These are phyloP conservation scores for Colletotrichum filicis DNA, from an alignment of 2,329 filamentous ascomycete genomes.

Conservation along the genomic window DNA sequence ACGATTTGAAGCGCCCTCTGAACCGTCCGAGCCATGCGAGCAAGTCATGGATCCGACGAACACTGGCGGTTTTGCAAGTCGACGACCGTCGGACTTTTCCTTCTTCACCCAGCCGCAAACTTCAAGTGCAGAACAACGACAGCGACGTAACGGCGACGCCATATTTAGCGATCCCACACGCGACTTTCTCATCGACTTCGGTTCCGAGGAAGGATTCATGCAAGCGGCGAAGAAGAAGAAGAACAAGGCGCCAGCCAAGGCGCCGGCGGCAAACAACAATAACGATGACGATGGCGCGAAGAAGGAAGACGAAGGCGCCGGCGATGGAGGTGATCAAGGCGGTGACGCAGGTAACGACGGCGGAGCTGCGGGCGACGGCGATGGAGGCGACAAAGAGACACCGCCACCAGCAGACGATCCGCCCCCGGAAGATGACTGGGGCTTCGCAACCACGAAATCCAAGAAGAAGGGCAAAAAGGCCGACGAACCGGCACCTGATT, in stretches of 20 bases:
- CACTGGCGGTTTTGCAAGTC: constrained; percentile 45
- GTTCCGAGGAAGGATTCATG: constrained; percentile 62
- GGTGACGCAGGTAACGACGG: constrained; percentile 34
- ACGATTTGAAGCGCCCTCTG: constrained; percentile 40
- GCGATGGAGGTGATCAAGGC: constrained; percentile 43
- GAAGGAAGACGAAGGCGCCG: constrained; percentile 48
- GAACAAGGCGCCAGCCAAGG: constrained; percentile 55
- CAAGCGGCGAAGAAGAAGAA: constrained; percentile 70
- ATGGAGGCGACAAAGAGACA: constrained; percentile 40
- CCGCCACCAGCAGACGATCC: constrained; percentile 45
- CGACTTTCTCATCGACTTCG: constrained; percentile 65
- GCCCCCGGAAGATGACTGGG: constrained; percentile 63
- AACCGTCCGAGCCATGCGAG: constrained; percentile 37
- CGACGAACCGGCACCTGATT: constrained; percentile 48
- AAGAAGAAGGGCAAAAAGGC: constrained; percentile 67
- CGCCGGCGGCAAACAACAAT: constrained; percentile 49
- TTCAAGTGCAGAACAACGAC: constrained; percentile 35
- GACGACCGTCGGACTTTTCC: constrained; percentile 37
- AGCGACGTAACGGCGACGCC: constrained; percentile 42
- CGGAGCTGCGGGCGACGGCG: constrained; percentile 40
- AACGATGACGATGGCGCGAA: constrained; percentile 56
- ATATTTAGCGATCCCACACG: constrained; percentile 59
- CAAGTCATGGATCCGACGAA: constrained; percentile 45
- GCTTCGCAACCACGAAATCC: constrained; percentile 57
- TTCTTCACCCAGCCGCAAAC: constrained; percentile 38